Evolutionary conservation across 805 yeast genomes (phyloP).

Genomic region (Saccharomycopsis selenospora): DNA sequence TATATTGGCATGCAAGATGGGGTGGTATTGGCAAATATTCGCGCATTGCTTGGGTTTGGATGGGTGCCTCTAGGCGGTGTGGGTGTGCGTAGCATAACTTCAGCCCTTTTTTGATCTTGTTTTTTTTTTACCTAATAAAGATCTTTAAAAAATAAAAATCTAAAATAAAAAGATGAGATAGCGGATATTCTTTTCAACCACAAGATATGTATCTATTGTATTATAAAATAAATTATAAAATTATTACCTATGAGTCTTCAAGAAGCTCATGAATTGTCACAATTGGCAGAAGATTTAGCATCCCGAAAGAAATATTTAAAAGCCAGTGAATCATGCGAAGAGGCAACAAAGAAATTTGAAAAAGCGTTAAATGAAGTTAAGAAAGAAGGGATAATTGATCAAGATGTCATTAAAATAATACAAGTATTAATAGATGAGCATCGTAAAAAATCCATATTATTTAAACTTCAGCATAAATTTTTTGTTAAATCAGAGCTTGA

Average conservation of each 20-base stretch:
- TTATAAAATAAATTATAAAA: too few relatives aligned
- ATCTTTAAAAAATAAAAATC: too few relatives aligned
- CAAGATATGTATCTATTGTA: too few relatives aligned
- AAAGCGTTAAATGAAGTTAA: neutral
- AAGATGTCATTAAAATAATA: conserved; percentile 3
- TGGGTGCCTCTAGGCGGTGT: too few relatives aligned
- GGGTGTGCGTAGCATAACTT: too few relatives aligned
- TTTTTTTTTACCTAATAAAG: too few relatives aligned
- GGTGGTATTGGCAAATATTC: too few relatives aligned
- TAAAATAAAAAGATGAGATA: too few relatives aligned
- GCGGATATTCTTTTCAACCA: too few relatives aligned
- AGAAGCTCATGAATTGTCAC: conserved; percentile 7
- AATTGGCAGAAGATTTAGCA: conserved; percentile 8
- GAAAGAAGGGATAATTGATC: conserved; percentile 6
- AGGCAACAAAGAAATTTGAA: conserved; percentile 4
- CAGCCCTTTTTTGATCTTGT: too few relatives aligned
- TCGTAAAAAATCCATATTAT: conserved; percentile 7
- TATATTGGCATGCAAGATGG: too few relatives aligned
- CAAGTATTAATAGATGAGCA: conserved; percentile 10
- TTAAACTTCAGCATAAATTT: neutral
- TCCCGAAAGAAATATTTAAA: conserved; percentile 1
- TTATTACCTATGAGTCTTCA: conserved; percentile 4
- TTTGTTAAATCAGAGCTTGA: neutral
- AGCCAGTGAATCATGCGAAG: conserved; percentile 1
- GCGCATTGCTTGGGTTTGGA: too few relatives aligned